Evolutionary conservation across 108 stramenopile species (phyloP).

Genomic region (Bacterosira constricta): DNA sequence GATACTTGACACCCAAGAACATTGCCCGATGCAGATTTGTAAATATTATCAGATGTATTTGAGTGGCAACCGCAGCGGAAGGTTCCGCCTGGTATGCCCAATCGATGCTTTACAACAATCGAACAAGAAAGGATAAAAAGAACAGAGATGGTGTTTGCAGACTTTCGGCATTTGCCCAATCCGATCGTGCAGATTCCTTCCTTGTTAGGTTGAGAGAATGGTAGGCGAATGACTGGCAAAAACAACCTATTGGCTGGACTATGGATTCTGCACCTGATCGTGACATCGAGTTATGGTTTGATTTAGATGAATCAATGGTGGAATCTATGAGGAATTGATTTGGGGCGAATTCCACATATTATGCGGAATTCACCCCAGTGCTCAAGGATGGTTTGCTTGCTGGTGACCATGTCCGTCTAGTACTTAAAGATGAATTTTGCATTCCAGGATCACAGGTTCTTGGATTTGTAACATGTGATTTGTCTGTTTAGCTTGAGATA

Average conservation of each 20-base stretch:
- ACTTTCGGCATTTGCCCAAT: slow-evolving; percentile 82
- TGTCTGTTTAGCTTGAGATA: too few relatives aligned
- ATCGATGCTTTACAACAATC: slow-evolving; percentile 16
- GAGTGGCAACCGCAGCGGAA: slow-evolving; percentile 59
- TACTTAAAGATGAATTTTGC: too few relatives aligned
- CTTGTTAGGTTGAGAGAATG: slow-evolving; percentile 31
- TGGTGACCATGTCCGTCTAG: too few relatives aligned
- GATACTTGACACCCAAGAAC: slow-evolving; percentile 46
- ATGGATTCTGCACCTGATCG: slow-evolving; percentile 14
- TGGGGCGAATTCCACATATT: too few relatives aligned
- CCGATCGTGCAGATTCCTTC: slow-evolving; percentile 73
- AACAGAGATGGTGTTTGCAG: neutral
- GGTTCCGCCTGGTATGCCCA: slow-evolving; percentile 61
- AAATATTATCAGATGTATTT: slow-evolving; percentile 80
- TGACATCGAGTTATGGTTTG: slow-evolving; percentile 50
- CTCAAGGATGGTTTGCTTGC: too few relatives aligned
- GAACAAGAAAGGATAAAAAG: neutral
- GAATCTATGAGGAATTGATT: slow-evolving; percentile 38
- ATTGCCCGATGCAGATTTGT: slow-evolving; percentile 58
- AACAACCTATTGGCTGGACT: slow-evolving; percentile 30
- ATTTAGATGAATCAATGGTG: slow-evolving; percentile 67
- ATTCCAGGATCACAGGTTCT: too few relatives aligned
- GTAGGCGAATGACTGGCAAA: neutral
- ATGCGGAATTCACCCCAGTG: too few relatives aligned
- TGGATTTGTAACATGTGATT: too few relatives aligned